Evolutionary conservation across 2,329 filamentous ascomycete species (phyloP).

Genomic region (Penicillium sp.): DNA sequence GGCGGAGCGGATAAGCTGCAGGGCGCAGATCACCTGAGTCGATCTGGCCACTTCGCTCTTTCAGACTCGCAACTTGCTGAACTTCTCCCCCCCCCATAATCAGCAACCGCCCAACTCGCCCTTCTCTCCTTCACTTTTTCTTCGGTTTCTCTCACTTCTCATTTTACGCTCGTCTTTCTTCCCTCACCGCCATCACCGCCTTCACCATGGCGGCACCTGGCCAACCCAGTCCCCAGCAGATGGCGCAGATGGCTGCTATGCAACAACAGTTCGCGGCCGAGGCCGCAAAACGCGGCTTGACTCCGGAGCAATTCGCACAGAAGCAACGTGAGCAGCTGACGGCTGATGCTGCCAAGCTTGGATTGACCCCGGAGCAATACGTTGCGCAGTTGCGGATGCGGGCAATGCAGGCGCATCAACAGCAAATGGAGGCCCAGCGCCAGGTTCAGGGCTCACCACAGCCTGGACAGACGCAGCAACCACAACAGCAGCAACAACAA

Average conservation of each 20-base stretch:
- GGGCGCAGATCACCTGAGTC: slow-evolving; percentile 37
- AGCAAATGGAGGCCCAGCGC: slow-evolving; percentile 44
- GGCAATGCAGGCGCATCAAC: slow-evolving; percentile 53
- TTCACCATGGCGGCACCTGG: slow-evolving; percentile 47
- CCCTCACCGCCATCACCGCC: background rate
- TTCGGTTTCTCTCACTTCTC: slow-evolving; percentile 5
- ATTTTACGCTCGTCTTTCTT: background rate
- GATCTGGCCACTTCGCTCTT: slow-evolving; percentile 36
- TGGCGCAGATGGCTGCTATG: slow-evolving; percentile 82
- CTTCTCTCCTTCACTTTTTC: slow-evolving; percentile 9
- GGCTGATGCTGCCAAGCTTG: slow-evolving; percentile 57
- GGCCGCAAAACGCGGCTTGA: slow-evolving; percentile 82
- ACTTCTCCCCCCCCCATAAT: background rate
- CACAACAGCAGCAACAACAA: slow-evolving; percentile 37
- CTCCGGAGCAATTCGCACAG: slow-evolving; percentile 82
- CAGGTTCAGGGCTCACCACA: slow-evolving; percentile 46
- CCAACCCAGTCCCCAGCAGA: slow-evolving; percentile 78
- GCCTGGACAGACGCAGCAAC: slow-evolving; percentile 50
- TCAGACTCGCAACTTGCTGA: background rate
- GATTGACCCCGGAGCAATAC: slow-evolving; percentile 59
- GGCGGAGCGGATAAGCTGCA: slow-evolving; percentile 20
- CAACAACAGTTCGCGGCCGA: slow-evolving; percentile 82
- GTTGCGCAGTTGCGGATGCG: slow-evolving; percentile 53
- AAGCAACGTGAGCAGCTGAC: slow-evolving; percentile 55
- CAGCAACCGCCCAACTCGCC: slow-evolving; percentile 4